These are phyloP conservation scores for Cladosporium sp. DNA, from an alignment of 2,329 filamentous ascomycete genomes.

Conservation along the genomic window DNA sequence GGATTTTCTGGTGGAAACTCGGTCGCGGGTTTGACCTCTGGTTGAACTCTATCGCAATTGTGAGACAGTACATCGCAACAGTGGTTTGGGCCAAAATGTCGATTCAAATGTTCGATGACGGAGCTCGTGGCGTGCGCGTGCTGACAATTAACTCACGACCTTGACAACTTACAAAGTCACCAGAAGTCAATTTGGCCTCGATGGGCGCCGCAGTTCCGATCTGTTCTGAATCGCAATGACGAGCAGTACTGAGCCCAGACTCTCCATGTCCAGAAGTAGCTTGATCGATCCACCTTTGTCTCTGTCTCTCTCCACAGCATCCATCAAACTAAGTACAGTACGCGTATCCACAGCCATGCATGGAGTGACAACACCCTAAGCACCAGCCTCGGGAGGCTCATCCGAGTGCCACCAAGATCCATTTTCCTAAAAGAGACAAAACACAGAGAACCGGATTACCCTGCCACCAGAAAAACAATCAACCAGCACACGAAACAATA, in stretches of 20 bases:
- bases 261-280: neutral
- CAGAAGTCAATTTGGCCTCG: neutral
- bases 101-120: neutral
- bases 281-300: neutral
- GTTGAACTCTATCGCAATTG: neutral
- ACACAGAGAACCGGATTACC: neutral
- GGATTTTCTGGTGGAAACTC: neutral
- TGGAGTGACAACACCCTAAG: neutral
- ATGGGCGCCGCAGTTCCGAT: neutral
- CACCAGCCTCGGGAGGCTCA: neutral
- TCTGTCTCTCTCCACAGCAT: neutral
- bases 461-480: neutral
- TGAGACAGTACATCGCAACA: slow-evolving; percentile 1
- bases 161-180: neutral
- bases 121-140: neutral
- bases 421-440: neutral
- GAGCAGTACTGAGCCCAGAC: neutral
- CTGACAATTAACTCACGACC: neutral
- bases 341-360: slow-evolving; percentile 3
- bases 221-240: neutral
- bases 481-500: neutral
- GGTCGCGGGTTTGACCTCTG: neutral
- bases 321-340: neutral
- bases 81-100: neutral
- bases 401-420: slow-evolving; percentile 1